Evolutionary conservation across 73 alveolate species (phyloP).

Genomic region (Tetrahymena elliotti): DNA sequence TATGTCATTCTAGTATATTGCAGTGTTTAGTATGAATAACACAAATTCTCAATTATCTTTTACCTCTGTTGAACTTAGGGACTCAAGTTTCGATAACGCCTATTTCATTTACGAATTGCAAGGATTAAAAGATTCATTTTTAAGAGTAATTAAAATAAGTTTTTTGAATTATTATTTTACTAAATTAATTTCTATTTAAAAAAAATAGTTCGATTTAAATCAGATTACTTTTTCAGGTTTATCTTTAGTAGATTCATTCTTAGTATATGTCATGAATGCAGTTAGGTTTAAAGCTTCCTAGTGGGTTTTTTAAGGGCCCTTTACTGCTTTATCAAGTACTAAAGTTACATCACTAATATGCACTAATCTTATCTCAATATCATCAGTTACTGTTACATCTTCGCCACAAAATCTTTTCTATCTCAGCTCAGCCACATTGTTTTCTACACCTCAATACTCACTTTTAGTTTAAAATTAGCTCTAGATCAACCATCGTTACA

Average conservation of each 20-base stretch:
- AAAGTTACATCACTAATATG: background rate
- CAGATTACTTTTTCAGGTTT: background rate
- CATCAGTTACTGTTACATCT: background rate
- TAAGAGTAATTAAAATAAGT: background rate
- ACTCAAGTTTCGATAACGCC: background rate
- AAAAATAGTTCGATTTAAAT: background rate
- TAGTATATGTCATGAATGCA: background rate
- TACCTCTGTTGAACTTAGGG: background rate
- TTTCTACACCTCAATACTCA: background rate
- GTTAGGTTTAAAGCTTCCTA: background rate
- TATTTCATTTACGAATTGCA: background rate
- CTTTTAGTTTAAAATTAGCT: background rate
- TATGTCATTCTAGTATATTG: background rate
- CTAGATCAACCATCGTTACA: background rate
- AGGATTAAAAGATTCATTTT: background rate
- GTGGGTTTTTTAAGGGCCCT: background rate
- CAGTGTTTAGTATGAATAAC: background rate
- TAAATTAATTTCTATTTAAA: background rate
- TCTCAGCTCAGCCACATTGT: background rate
- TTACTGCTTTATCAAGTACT: background rate
- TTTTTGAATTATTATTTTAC: background rate
- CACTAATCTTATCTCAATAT: background rate
- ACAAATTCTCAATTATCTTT: background rate
- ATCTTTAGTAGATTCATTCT: background rate
- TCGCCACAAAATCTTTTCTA: background rate